These are phyloP conservation scores for Nemania sp. DNA, from an alignment of 2,329 filamentous ascomycete species.

Conservation along the genomic window DNA sequence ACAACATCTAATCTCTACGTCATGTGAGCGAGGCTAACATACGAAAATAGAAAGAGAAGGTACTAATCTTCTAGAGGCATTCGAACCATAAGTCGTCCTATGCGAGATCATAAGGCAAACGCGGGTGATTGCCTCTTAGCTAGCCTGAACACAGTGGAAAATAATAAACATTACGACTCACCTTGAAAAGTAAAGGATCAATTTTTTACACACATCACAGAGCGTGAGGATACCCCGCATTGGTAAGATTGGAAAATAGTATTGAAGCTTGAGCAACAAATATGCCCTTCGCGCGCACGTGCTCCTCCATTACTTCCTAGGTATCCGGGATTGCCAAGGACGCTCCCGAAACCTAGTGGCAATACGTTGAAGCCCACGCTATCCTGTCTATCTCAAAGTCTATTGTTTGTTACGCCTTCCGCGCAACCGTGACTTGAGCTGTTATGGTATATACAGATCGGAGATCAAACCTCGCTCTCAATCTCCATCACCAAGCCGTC, in stretches of 20 bases:
- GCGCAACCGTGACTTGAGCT: slow-evolving; percentile 39
- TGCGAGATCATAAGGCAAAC: not conserved
- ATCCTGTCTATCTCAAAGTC: slow-evolving; percentile 26
- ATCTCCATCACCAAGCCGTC: slow-evolving; percentile 41
- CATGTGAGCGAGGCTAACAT: too few relatives aligned
- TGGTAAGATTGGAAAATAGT: not conserved
- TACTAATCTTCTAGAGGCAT: too few relatives aligned
- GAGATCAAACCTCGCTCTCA: slow-evolving; percentile 36
- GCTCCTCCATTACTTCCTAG: not conserved
- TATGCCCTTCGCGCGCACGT: not conserved
- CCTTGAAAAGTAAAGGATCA: not conserved
- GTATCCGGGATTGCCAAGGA: not conserved
- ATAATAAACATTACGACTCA: not conserved
- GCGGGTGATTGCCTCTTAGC: not conserved
- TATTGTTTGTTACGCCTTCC: slow-evolving; percentile 46
- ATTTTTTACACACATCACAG: not conserved
- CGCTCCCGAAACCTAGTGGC: not conserved
- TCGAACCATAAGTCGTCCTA: not conserved
- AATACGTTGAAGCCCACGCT: not conserved
- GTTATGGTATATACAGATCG: slow-evolving; percentile 49
- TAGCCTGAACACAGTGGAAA: too few relatives aligned
- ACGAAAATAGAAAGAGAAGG: too few relatives aligned
- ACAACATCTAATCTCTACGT: too few relatives aligned
- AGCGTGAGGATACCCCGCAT: not conserved
- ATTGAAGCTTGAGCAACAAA: not conserved